A percentile compares a stretch with the other conserved stretches of the same genome.
phyloP scores from a whole-genome alignment of 78 protist species.

The Planoprotostelium fungivorum region DNA sequence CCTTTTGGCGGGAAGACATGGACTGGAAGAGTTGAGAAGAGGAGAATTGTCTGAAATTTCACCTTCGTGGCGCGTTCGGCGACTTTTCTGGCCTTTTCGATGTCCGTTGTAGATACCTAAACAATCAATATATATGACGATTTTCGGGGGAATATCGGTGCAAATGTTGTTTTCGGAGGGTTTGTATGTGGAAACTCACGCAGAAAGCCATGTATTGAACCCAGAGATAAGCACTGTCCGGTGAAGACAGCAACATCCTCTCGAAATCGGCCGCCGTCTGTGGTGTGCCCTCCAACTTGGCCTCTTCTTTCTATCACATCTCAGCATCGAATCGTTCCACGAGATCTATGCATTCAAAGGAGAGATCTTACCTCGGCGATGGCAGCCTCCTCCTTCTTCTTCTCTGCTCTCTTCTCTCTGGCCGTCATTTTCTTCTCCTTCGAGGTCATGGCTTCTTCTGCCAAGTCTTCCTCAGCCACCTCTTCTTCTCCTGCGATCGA shows the following conservation, averaged over 20 bases:
- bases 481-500: not conserved
- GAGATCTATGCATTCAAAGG: not conserved
- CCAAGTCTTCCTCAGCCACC: not conserved
- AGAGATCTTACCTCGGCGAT: not conserved
- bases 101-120: conserved; percentile 41
- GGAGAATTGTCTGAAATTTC: not conserved
- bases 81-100: conserved; percentile 83
- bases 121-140: no score
- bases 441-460: not conserved
- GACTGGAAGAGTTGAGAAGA: conserved; percentile 26
- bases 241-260: conserved; percentile 80
- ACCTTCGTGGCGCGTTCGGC: conserved; percentile 83
- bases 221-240: conserved; percentile 86
- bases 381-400: not conserved
- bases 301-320: not conserved
- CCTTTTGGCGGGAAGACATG: no score
- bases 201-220: conserved; percentile 85
- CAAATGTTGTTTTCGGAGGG: no score
- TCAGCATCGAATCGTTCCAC: no score
- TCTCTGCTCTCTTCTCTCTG: not conserved
- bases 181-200: not conserved
- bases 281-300: conserved; percentile 25
- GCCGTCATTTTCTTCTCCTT: not conserved
- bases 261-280: conserved; percentile 87
- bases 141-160: not conserved